These are phyloP conservation scores for Eucalyptus sideroxylon DNA, from an alignment of 345 rosid genomes.

Conservation along the genomic window DNA sequence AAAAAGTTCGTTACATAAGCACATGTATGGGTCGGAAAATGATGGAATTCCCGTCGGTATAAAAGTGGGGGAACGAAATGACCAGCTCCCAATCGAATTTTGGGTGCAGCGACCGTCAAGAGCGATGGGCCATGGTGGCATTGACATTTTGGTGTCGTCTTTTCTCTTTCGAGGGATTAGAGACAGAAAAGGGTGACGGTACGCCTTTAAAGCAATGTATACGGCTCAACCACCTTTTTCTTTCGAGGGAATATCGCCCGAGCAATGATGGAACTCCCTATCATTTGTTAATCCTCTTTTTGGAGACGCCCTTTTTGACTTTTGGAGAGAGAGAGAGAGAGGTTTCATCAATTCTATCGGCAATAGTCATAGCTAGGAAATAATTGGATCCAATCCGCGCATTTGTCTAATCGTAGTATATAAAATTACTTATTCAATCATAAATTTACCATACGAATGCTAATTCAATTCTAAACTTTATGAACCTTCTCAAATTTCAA, in stretches of 20 bases:
- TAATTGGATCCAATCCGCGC: neutral
- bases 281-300: neutral
- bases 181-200: neutral
- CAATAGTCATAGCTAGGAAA: neutral
- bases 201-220: neutral
- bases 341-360: neutral
- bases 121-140: neutral
- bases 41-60: neutral
- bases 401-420: neutral
- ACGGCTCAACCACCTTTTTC: neutral
- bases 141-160: neutral
- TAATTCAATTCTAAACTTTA: rapidly evolving
- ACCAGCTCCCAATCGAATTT: neutral
- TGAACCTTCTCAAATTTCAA: neutral
- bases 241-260: neutral
- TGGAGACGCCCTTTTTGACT: neutral
- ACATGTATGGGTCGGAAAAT: neutral
- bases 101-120: neutral
- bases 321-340: neutral
- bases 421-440: neutral
- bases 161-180: neutral
- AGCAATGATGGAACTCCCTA: neutral
- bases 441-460: rapidly evolving
- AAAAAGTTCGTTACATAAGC: neutral
- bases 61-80: neutral